These are phyloP conservation scores for Poterioochromonas sp. DNA, from an alignment of 352 stramenopile species.

Conservation along the genomic window DNA sequence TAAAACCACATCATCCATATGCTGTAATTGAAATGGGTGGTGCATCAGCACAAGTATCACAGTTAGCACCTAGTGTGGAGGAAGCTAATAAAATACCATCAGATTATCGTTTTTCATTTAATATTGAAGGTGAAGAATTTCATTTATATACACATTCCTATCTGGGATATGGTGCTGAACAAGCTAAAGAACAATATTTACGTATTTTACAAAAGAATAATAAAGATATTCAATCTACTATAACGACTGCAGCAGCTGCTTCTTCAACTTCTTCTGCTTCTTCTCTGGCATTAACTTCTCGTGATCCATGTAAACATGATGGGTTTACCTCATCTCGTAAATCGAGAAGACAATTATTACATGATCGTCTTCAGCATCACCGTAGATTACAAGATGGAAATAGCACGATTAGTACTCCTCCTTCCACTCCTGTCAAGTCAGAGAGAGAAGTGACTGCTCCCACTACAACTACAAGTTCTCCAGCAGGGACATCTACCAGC, in stretches of 20 bases:
- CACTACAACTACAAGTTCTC: not conserved
- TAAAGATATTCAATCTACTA: not conserved
- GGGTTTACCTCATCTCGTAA: not conserved
- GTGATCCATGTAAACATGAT: not conserved
- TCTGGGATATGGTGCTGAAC: conserved; percentile 38
- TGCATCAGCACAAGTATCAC: conserved; percentile 35
- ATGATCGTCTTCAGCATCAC: not conserved
- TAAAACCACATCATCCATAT: not conserved
- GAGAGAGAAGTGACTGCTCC: too few species aligned
- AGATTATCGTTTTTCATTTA: conserved; percentile 30
- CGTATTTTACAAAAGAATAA: not conserved
- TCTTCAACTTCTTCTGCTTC: not conserved
- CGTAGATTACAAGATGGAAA: not conserved
- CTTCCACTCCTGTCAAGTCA: too few species aligned
- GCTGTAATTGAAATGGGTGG: conserved; percentile 42
- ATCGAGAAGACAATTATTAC: too few species aligned
- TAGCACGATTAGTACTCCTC: too few species aligned
- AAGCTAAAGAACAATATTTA: conserved; percentile 22
- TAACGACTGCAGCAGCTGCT: not conserved
- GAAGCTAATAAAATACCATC: not conserved
- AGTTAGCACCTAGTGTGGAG: not conserved
- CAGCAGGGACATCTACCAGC: not conserved
- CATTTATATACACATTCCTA: conserved; percentile 40
- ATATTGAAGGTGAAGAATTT: conserved; percentile 12
- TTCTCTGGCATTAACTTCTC: too few species aligned